Conservation (phyloP, 192 early-diverging fungal genomes). For the Coemansia sp. region DNA sequence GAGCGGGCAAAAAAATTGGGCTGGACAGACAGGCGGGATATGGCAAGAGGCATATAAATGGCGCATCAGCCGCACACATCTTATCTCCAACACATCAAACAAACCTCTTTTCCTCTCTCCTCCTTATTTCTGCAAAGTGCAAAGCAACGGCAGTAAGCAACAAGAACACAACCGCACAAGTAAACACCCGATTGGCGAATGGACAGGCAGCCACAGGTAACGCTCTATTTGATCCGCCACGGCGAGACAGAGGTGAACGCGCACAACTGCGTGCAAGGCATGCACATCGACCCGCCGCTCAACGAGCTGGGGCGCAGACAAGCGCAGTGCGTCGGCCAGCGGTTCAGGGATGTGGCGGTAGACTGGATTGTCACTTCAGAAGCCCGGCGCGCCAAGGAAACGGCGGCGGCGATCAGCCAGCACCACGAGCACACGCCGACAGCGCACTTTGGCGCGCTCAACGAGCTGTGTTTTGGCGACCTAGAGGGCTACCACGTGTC, state of each 20-base stretch:
- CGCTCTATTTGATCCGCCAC: constrained; percentile 44
- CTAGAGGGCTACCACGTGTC: constrained; percentile 37
- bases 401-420: constrained; percentile 19
- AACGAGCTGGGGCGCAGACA: constrained; percentile 38
- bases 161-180: too few relatives aligned
- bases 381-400: constrained; percentile 29
- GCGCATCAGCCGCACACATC: too few relatives aligned
- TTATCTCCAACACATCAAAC: too few relatives aligned
- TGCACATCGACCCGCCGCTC: constrained; percentile 42
- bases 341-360: constrained; percentile 17
- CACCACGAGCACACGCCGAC: constrained; percentile 17
- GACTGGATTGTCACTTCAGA: constrained; percentile 43
- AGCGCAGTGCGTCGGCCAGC: constrained; percentile 26
- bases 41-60: too few relatives aligned
- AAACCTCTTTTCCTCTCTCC: too few relatives aligned
- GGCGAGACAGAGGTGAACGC: constrained; percentile 49
- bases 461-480: constrained; percentile 39
- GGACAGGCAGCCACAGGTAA: constrained; percentile 2
- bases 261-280: constrained; percentile 41
- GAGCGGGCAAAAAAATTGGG: too few relatives aligned
- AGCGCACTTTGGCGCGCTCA: constrained; percentile 14
- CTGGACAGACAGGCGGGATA: too few relatives aligned
- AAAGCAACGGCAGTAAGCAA: too few relatives aligned
- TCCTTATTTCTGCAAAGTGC: too few relatives aligned
- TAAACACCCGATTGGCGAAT: too few relatives aligned